phyloP scores from a whole-genome alignment of 2,329 filamentous ascomycete species.

The Stagonosporopsis cucurbitacearum region DNA sequence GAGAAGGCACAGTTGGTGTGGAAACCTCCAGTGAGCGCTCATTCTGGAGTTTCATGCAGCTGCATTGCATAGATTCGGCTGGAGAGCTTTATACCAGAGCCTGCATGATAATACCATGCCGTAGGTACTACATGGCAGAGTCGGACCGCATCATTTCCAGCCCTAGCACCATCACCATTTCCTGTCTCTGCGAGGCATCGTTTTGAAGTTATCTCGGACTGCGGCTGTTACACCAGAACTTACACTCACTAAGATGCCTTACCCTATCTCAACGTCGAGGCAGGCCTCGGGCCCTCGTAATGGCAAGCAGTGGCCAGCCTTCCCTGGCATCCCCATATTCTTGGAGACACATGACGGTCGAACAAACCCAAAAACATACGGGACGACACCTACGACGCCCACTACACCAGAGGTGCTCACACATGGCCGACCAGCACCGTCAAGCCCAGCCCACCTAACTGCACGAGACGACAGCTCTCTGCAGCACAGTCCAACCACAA shows the following conservation, averaged over 20 bases:
- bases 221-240: slow-evolving; percentile 2
- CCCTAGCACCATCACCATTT: slow-evolving; percentile 6
- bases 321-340: slow-evolving; percentile 36
- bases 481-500: slow-evolving; percentile 25
- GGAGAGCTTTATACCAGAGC: slow-evolving; percentile 22
- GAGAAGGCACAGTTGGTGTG: slow-evolving; percentile 30
- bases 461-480: neutral
- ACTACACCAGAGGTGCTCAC: slow-evolving; percentile 25
- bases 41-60: slow-evolving; percentile 32
- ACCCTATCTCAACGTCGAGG: slow-evolving; percentile 20
- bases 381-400: slow-evolving; percentile 30
- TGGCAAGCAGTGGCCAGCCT: slow-evolving; percentile 28
- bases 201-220: neutral
- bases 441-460: neutral
- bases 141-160: slow-evolving; percentile 14
- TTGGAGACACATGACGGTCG: slow-evolving; percentile 30
- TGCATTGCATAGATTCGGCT: slow-evolving; percentile 22
- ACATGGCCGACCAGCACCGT: neutral
- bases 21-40: slow-evolving; percentile 29
- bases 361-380: slow-evolving; percentile 22
- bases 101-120: slow-evolving; percentile 26
- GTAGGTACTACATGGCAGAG: slow-evolving; percentile 17
- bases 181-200: slow-evolving; percentile 5
- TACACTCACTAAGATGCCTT: slow-evolving; percentile 25
- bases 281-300: slow-evolving; percentile 10